Conservation (phyloP, 495 filamentous ascomycete genomes). For the Neurospora sp. region DNA sequence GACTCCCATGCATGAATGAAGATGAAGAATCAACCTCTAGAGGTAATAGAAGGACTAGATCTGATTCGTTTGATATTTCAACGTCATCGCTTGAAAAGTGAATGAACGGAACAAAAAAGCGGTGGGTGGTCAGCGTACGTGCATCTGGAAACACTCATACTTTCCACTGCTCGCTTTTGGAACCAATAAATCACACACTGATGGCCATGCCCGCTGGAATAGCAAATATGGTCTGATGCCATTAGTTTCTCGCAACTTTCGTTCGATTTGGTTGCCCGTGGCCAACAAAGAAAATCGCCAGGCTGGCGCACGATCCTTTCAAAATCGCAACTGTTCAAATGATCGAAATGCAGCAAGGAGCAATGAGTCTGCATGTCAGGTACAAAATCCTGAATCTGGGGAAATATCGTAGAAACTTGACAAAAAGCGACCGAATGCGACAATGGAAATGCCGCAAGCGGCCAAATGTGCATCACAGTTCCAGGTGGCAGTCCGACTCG, state of each 20-base stretch:
- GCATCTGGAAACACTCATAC: neutral
- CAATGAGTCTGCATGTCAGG: neutral
- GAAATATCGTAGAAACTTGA: neutral
- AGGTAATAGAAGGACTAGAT: too few species aligned
- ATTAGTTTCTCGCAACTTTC: neutral
- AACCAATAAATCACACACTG: neutral
- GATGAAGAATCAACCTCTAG: too few species aligned
- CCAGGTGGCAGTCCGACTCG: neutral
- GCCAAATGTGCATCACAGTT: neutral
- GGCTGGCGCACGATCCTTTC: neutral
- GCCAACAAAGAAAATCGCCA: neutral
- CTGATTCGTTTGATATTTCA: neutral
- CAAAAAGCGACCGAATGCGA: neutral
- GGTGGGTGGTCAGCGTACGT: neutral
- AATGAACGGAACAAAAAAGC: neutral
- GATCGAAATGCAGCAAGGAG: neutral
- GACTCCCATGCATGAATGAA: neutral
- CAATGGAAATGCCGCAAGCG: neutral
- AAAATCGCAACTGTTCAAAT: neutral
- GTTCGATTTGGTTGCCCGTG: neutral
- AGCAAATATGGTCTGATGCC: neutral
- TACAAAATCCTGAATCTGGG: neutral
- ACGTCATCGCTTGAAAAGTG: neutral
- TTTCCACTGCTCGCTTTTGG: neutral
- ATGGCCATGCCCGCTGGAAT: neutral